A percentile compares a stretch with the other conserved stretches of the same genome.
phyloP scores from a whole-genome alignment of 345 rosid species.

The Ceriops zippeliana region DNA sequence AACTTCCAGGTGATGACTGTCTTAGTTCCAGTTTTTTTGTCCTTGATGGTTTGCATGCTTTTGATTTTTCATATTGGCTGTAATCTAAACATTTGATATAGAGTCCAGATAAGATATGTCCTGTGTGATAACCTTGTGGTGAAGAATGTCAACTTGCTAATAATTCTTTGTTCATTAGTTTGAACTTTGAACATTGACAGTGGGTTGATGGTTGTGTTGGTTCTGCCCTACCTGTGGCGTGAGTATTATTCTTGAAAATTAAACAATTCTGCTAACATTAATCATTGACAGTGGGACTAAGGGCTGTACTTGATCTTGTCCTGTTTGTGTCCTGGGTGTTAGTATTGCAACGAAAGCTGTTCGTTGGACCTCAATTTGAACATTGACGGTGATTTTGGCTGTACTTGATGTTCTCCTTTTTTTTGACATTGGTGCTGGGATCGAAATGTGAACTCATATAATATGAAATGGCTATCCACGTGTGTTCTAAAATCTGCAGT shows the following conservation, averaged over 20 bases:
- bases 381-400: background rate
- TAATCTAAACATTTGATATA: background rate
- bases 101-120: background rate
- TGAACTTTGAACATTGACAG: no score
- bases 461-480: no score
- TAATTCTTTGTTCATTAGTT: background rate
- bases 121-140: background rate
- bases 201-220: no score
- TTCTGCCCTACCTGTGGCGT: no score
- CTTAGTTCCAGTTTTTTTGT: background rate
- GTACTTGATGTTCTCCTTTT: background rate
- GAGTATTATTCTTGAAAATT: no score
- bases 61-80: slow-evolving; percentile 3
- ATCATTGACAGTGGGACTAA: no score
- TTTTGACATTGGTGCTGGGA: background rate
- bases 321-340: no score
- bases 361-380: background rate
- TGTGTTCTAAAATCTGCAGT: no score
- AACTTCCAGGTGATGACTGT: background rate
- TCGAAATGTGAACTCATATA: no score
- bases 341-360: no score
- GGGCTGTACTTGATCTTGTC: no score
- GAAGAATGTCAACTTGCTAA: background rate
- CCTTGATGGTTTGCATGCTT: slow-evolving; percentile 7
- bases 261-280: no score